Conservation (phyloP, 495 filamentous ascomycete genomes). For the Aspergillus wentii region DNA sequence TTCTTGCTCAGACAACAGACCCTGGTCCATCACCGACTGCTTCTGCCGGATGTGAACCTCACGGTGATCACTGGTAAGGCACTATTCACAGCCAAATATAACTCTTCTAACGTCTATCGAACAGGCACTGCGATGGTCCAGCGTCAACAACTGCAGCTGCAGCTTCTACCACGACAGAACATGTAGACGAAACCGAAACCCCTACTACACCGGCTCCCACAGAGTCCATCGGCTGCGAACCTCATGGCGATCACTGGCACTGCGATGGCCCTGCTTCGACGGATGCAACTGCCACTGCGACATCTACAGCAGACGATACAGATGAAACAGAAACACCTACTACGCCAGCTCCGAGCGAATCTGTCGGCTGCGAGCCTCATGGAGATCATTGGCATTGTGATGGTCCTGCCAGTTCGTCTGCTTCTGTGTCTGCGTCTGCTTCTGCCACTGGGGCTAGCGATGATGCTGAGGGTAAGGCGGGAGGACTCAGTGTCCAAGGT, state of each 20-base stretch:
- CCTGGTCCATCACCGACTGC: conserved; percentile 25
- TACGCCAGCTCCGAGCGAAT: conserved; percentile 2
- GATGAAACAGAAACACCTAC: neutral
- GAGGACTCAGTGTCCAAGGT: neutral
- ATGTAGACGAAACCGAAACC: conserved; percentile 4
- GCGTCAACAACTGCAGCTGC: conserved; percentile 8
- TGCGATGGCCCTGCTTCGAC: conserved; percentile 21
- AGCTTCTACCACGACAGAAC: conserved; percentile 3
- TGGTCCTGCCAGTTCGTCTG: neutral
- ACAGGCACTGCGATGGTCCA: conserved; percentile 20
- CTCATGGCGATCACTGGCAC: conserved; percentile 26
- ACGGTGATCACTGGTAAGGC: conserved; percentile 26
- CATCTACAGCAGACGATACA: neutral
- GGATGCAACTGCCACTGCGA: conserved; percentile 2
- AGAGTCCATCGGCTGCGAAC: conserved; percentile 21
- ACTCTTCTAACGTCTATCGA: neutral
- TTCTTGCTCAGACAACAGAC: conserved; percentile 7
- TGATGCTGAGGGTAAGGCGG: neutral
- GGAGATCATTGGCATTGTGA: conserved; percentile 6
- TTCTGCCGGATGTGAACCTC: conserved; percentile 26
- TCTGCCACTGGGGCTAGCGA: too few relatives aligned
- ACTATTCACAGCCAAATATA: too few relatives aligned
- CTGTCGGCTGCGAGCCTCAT: conserved; percentile 6
- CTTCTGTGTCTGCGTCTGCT: too few relatives aligned
- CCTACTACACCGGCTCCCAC: conserved; percentile 17